Evolutionary conservation across 768 basidiomycete genomes (phyloP).

Genomic region (Boletus pseudo-olivaceus): DNA sequence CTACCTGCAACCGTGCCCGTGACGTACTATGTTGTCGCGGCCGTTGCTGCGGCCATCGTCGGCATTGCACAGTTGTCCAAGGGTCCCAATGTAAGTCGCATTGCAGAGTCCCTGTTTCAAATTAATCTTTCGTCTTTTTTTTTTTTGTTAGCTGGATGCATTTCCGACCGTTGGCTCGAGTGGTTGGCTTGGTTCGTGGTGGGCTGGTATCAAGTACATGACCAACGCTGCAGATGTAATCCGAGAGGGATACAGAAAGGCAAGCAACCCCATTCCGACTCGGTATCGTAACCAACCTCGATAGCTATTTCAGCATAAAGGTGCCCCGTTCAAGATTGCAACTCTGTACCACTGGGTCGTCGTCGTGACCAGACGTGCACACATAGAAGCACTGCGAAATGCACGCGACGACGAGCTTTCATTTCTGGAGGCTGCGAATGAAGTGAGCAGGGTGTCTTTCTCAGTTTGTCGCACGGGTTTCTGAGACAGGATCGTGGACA

Average conservation of each 20-base stretch:
- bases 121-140: background rate
- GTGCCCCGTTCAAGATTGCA: slow-evolving; percentile 30
- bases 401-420: slow-evolving; percentile 39
- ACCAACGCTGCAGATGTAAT: slow-evolving; percentile 20
- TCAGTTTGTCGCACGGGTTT: background rate
- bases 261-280: background rate
- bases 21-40: background rate
- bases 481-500: slow-evolving; percentile 14
- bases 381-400: slow-evolving; percentile 38
- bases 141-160: slow-evolving; percentile 16
- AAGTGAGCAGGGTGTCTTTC: slow-evolving; percentile 23
- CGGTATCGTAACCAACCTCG: too few species aligned
- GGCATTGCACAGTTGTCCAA: background rate
- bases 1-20: background rate
- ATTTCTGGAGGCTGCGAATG: slow-evolving; percentile 26
- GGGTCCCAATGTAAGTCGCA: background rate
- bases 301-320: slow-evolving; percentile 19
- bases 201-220: slow-evolving; percentile 16
- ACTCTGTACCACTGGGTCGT: slow-evolving; percentile 35
- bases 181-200: slow-evolving; percentile 26
- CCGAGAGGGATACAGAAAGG: slow-evolving; percentile 32
- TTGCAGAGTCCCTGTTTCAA: background rate
- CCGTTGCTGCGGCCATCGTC: background rate
- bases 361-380: slow-evolving; percentile 27
- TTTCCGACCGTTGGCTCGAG: slow-evolving; percentile 30